Conservation (phyloP, 306 rosid species). For the Elaeagnus macrophylla region DNA sequence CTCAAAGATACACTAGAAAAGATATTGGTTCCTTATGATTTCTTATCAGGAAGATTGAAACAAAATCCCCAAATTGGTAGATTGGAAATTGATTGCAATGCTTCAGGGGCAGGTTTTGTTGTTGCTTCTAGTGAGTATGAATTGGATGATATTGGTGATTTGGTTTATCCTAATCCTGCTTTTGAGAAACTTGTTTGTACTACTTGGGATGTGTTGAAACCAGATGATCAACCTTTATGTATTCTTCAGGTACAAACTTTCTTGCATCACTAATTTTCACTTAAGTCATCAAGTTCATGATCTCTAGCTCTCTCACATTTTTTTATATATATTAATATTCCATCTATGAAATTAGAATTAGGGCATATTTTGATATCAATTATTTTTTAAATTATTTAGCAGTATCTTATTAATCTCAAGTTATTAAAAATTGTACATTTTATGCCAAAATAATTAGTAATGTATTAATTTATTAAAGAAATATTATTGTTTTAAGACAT, state of each 20-base stretch:
- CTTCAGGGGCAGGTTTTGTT: constrained; percentile 52
- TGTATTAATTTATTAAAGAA: no score
- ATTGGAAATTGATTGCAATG: constrained; percentile 55
- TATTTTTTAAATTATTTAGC: no score
- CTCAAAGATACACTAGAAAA: constrained; percentile 35
- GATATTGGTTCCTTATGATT: constrained; percentile 45
- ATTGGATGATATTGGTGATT: constrained; percentile 52
- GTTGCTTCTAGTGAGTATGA: constrained; percentile 47
- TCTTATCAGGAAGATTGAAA: constrained; percentile 57
- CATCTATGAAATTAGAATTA: no score
- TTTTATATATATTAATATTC: no score
- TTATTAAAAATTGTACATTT: no score
- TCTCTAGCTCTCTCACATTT: no score
- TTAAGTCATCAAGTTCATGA: no score
- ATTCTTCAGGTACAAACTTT: constrained; percentile 42
- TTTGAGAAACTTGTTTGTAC: constrained; percentile 42
- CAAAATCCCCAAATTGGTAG: constrained; percentile 26
- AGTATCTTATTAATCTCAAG: no score
- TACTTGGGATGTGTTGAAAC: constrained; percentile 31
- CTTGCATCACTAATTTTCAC: no score
- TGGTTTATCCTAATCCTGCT: constrained; percentile 65
- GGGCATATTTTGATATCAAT: no score
- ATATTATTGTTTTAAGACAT: no score
- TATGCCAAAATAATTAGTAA: no score
- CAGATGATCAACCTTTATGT: constrained; percentile 40